Percentiles rank a stretch among this genome's conserved stretches.
phyloP scores from a whole-genome alignment of 1,139 yeast genomes.

The Maudiozyma humilis region DNA sequence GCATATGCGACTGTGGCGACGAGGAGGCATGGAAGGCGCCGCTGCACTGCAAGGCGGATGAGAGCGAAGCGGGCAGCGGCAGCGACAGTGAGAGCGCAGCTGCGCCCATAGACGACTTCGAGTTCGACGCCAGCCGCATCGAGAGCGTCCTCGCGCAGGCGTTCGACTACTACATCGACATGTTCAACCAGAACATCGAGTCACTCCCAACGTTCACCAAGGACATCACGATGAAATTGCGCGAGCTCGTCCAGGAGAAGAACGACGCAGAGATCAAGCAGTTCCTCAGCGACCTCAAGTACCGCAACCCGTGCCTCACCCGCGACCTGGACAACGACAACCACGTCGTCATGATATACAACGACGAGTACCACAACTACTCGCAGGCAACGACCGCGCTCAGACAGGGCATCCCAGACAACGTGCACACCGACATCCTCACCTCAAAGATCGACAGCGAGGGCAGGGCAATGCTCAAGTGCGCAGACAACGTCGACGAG shows the following conservation, averaged over 20 bases:
- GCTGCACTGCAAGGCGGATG: constrained; percentile 39
- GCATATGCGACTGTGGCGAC: constrained; percentile 68
- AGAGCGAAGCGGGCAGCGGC: constrained; percentile 10
- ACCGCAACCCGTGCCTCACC: constrained; percentile 14
- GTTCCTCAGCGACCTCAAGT: constrained; percentile 20
- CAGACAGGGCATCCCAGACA: constrained; percentile 32
- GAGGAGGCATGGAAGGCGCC: constrained; percentile 48
- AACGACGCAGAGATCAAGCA: constrained; percentile 17
- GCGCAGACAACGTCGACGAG: constrained; percentile 22
- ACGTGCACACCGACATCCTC: constrained; percentile 26
- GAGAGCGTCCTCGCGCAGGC: constrained; percentile 24
- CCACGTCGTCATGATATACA: constrained; percentile 54
- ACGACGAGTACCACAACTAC: constrained; percentile 62
- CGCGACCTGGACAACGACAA: constrained; percentile 14
- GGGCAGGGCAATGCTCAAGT: constrained; percentile 33
- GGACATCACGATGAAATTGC: constrained; percentile 23
- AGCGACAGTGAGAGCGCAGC: neutral
- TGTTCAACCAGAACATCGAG: constrained; percentile 30
- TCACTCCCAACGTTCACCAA: constrained; percentile 28
- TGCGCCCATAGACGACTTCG: neutral
- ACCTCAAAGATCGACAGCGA: constrained; percentile 32
- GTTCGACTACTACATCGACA: constrained; percentile 30
- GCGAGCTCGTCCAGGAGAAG: constrained; percentile 24
- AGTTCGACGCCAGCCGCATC: constrained; percentile 13
- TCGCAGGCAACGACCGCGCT: constrained; percentile 34